Evolutionary conservation across 2,329 filamentous ascomycete genomes (phyloP).

Genomic region (Fusarium humuli): DNA sequence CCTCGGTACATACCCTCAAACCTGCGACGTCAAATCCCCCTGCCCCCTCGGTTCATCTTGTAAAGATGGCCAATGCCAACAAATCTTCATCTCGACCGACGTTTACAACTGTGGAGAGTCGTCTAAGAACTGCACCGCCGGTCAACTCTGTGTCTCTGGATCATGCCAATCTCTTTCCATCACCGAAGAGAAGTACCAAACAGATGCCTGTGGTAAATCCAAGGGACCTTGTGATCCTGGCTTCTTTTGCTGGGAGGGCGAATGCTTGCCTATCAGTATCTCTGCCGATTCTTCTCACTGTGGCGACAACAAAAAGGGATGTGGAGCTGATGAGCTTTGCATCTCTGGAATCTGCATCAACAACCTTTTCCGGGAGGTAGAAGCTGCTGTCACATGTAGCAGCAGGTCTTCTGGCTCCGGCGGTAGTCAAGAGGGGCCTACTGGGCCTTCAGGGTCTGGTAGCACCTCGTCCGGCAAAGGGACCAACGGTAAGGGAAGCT

Average conservation of each 20-base stretch:
- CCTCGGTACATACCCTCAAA: constrained; percentile 29
- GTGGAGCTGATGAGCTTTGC: constrained; percentile 18
- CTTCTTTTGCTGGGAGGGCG: constrained; percentile 7
- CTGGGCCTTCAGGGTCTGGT: neutral
- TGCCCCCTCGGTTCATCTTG: constrained; percentile 24
- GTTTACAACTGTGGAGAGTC: constrained; percentile 23
- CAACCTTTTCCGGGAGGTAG: neutral
- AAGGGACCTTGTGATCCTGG: constrained; percentile 14
- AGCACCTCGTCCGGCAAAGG: neutral
- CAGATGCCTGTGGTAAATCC: constrained; percentile 8
- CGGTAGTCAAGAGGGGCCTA: neutral
- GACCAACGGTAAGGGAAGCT: neutral
- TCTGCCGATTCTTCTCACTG: constrained; percentile 25
- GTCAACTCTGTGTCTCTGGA: constrained; percentile 29
- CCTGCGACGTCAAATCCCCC: constrained; percentile 14
- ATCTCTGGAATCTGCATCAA: constrained; percentile 24
- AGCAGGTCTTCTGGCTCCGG: neutral
- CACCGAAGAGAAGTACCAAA: constrained; percentile 1
- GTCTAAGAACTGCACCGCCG: constrained; percentile 18
- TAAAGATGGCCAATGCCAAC: constrained; percentile 19
- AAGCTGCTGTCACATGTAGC: neutral
- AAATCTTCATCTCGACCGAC: constrained; percentile 21
- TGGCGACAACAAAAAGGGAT: constrained; percentile 5
- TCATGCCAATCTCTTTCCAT: constrained; percentile 13
- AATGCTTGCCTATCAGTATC: constrained; percentile 19